A percentile compares a stretch with the other conserved stretches of the same genome.
phyloP scores from a whole-genome alignment of 495 filamentous ascomycete genomes.

The Pseudotulostoma volvatum region DNA sequence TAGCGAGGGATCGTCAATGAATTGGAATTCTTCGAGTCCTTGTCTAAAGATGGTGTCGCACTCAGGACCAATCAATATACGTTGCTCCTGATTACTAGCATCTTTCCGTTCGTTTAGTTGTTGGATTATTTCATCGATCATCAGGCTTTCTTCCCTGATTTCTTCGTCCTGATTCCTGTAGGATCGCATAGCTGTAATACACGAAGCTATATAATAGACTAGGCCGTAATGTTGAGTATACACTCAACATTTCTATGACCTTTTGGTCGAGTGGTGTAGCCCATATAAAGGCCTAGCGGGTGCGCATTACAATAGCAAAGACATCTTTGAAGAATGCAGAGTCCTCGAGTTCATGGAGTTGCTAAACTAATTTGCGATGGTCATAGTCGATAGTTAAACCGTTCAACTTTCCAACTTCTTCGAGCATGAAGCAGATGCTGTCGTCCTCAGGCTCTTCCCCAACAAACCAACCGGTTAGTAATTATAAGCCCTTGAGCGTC shows the following conservation, averaged over 20 bases:
- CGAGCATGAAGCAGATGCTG: not conserved
- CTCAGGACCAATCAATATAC: too few species aligned
- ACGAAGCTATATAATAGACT: too few species aligned
- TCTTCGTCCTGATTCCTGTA: not conserved
- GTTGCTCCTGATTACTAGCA: too few species aligned
- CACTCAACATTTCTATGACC: too few species aligned
- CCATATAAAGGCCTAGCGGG: too few species aligned
- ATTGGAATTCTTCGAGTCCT: too few species aligned
- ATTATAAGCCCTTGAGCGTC: not conserved
- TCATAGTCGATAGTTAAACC: not conserved
- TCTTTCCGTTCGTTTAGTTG: not conserved
- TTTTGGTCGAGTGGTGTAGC: too few species aligned
- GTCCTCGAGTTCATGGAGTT: not conserved
- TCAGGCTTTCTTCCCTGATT: not conserved
- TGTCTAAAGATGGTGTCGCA: too few species aligned
- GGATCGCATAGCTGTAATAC: not conserved
- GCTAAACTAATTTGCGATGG: not conserved
- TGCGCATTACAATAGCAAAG: too few species aligned
- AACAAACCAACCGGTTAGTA: not conserved
- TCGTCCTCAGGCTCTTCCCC: not conserved
- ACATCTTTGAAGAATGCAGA: not conserved
- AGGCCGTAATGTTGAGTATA: too few species aligned
- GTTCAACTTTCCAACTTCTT: not conserved
- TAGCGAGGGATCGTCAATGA: too few species aligned
- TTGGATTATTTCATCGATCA: not conserved